Percentiles rank a stretch among this genome's conserved stretches.
These are phyloP conservation scores for Phaffia australis DNA, from an alignment of 768 basidiomycete species.

Conservation along the genomic window DNA sequence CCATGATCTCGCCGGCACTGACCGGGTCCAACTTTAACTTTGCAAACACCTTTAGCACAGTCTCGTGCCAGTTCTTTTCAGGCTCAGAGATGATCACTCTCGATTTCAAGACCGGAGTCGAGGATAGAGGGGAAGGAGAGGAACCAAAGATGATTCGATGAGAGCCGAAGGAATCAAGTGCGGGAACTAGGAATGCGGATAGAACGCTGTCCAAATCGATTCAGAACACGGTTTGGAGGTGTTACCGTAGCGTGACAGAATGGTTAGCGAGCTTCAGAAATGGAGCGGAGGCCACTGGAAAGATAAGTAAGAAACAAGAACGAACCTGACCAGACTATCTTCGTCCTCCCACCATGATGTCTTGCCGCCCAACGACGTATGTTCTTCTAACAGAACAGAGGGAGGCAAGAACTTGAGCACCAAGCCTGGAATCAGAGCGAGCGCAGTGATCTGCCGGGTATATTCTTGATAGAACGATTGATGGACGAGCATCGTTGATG, in stretches of 20 bases:
- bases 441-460: conserved; percentile 18
- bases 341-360: conserved; percentile 23
- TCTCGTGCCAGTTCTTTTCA: conserved; percentile 11
- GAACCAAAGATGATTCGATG: conserved; percentile 21
- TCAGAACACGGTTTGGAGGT: not conserved
- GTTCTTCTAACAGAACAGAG: conserved; percentile 2
- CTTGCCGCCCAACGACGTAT: not conserved
- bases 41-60: conserved; percentile 12
- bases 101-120: no score
- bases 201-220: conserved; percentile 13
- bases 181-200: conserved; percentile 17
- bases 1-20: conserved; percentile 22
- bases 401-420: conserved; percentile 24
- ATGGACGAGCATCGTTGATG: not conserved
- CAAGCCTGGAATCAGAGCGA: conserved; percentile 23
- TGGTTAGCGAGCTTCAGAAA: no score
- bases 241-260: no score
- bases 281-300: no score
- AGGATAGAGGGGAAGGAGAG: conserved; percentile 10
- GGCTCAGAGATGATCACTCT: not conserved
- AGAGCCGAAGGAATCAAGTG: conserved; percentile 24
- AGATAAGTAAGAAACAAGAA: not conserved
- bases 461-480: conserved; percentile 10
- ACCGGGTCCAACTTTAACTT: conserved; percentile 17
- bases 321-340: conserved; percentile 16